Evolutionary conservation across 345 rosid genomes (phyloP).

Genomic region (Brassica rapa): DNA sequence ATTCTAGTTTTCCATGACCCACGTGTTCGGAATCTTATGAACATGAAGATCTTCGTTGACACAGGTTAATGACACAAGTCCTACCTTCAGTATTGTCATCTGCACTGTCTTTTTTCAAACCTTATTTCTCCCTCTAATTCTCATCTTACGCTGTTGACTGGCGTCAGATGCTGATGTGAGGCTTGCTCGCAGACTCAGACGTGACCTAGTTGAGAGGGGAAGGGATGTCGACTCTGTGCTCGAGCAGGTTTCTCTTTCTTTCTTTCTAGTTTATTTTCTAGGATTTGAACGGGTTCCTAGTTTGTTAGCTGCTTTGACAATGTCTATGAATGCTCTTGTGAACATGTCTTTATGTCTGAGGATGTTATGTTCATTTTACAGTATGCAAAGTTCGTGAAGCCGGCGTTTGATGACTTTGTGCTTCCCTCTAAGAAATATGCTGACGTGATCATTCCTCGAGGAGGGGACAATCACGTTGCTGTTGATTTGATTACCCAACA

Average conservation of each 20-base stretch:
- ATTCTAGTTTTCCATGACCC: constrained; percentile 92
- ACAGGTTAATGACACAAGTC: constrained; percentile 59
- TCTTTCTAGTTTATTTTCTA: not conserved
- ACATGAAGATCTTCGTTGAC: constrained; percentile 96
- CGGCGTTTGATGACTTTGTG: constrained; percentile 96
- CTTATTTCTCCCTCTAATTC: not conserved
- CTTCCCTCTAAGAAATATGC: constrained; percentile 94
- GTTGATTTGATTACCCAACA: constrained; percentile 95
- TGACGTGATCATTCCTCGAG: constrained; percentile 90
- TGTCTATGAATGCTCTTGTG: not conserved
- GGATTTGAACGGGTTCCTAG: constrained; percentile 6
- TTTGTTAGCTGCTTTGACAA: not conserved
- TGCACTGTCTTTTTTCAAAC: not conserved
- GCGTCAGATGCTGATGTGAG: constrained; percentile 96
- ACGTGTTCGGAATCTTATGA: constrained; percentile 87
- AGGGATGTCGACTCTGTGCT: constrained; percentile 90
- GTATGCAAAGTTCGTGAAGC: constrained; percentile 97
- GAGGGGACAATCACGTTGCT: constrained; percentile 95
- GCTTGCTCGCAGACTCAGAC: constrained; percentile 98
- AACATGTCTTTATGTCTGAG: not conserved
- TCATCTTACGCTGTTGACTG: constrained; percentile 32
- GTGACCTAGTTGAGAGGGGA: constrained; percentile 93
- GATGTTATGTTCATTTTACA: constrained; percentile 42
- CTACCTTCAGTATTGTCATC: constrained; percentile 4
- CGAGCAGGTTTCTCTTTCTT: constrained; percentile 64